Percentiles rank a stretch among this genome's conserved stretches.
Evolutionary conservation across 192 early-diverging fungal genomes (phyloP).

Genomic region (Coemansia sp.): DNA sequence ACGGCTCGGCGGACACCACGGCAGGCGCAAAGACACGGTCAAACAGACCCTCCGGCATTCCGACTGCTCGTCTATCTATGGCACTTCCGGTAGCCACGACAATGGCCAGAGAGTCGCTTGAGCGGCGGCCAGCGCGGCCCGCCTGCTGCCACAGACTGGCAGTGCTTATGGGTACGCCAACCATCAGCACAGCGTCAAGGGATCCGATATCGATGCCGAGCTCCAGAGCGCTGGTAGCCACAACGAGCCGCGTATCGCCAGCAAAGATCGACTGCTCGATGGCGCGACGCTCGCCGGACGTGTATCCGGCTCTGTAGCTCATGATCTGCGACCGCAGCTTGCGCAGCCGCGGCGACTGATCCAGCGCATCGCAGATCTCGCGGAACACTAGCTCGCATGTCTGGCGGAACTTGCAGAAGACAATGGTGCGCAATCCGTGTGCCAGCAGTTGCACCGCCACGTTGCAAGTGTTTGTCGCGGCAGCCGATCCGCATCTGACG

Average conservation of each 20-base stretch:
- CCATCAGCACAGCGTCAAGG: conserved; percentile 69
- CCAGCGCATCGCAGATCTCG: conserved; percentile 21
- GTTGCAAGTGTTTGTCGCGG: conserved; percentile 15
- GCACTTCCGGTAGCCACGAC: conserved; percentile 57
- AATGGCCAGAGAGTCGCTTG: conserved; percentile 60
- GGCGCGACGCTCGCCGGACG: conserved; percentile 56
- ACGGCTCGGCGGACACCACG: conserved; percentile 39
- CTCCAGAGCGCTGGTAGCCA: conserved; percentile 80
- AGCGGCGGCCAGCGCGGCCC: conserved; percentile 71
- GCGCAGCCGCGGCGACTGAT: not conserved
- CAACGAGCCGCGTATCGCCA: conserved; percentile 62
- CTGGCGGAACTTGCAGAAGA: conserved; percentile 56
- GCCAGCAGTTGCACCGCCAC: conserved; percentile 44
- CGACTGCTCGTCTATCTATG: conserved; percentile 57
- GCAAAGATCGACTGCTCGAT: conserved; percentile 71
- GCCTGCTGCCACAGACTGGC: conserved; percentile 66
- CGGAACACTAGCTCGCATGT: conserved; percentile 53
- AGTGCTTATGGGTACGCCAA: conserved; percentile 60
- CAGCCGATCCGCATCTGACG: not conserved
- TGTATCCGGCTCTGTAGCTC: conserved; percentile 79
- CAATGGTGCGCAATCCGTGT: conserved; percentile 47
- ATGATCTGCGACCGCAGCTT: conserved; percentile 37
- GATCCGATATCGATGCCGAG: conserved; percentile 79
- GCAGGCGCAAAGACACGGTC: conserved; percentile 30
- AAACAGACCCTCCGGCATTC: conserved; percentile 56